Evolutionary conservation across 176 grass and related monocot genomes (phyloP).

Genomic region (Aegilops tauschii): DNA sequence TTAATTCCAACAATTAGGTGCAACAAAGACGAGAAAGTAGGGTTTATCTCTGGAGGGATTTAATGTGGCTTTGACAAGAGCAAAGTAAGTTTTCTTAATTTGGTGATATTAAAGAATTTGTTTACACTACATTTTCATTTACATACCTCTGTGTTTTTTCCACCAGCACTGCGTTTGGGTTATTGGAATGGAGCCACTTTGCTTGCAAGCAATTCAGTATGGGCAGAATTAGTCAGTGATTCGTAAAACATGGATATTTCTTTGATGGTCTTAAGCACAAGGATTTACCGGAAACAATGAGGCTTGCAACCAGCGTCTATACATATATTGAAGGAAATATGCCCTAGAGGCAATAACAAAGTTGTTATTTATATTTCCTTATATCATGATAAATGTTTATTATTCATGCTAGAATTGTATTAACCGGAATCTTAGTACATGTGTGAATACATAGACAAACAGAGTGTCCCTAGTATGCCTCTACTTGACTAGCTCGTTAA

Average conservation of each 20-base stretch:
- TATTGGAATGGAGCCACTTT: constrained; percentile 51
- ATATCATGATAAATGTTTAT: no score
- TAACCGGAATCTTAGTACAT: no score
- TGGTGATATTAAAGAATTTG: constrained; percentile 4
- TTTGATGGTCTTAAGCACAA: constrained; percentile 38
- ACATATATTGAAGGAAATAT: no score
- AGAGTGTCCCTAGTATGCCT: no score
- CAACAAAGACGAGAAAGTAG: constrained; percentile 64
- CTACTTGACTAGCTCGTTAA: no score
- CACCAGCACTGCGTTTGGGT: constrained; percentile 52
- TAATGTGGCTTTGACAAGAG: constrained; percentile 79
- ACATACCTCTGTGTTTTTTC: constrained; percentile 19
- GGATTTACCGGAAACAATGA: constrained; percentile 34
- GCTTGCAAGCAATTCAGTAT: constrained; percentile 48
- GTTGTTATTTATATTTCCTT: no score
- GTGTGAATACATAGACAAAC: no score
- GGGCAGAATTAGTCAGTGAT: constrained; percentile 48
- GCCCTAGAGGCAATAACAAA: no score
- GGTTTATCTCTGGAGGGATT: constrained; percentile 60
- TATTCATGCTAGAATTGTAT: no score
- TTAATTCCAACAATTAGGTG: constrained; percentile 75
- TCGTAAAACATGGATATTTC: constrained; percentile 32
- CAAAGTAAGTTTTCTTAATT: constrained; percentile 48
- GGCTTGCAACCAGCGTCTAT: neutral
- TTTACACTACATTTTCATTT: neutral